Base-by-base conservation (phyloP, 495 filamentous ascomycete species). In the Penicillium ucsense region DNA sequence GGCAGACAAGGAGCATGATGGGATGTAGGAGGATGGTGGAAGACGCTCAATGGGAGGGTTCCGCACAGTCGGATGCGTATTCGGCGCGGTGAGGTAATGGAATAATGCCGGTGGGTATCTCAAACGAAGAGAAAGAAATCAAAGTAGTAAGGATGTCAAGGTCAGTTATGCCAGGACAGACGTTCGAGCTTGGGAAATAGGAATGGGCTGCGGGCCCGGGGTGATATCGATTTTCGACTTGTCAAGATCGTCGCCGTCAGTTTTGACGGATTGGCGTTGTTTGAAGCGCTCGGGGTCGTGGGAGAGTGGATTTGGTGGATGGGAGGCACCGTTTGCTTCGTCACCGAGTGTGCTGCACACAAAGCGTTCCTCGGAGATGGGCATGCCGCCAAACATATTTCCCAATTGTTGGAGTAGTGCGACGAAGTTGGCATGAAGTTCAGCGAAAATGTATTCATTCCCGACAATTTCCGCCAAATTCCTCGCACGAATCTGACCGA, bases 401-500 rank as follows among this genome's bases (percentile, higher is more conserved):
- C 81, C 79, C 35, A 91, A 62, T 54, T 85, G 80, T 38, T 85
- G 73, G 46, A 92, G 60, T 35, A 94, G 64, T 41, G 77, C 75
- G 10, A 90, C 84, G 62, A 96, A 95, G 34, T 78, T 67, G 28
- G 79, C 76, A 66, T 96, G 90, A 35, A 95, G 65, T 64, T 94
- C 81, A 31, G 94, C 81, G 61, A 96, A 96, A 54, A 96, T 84
- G 61, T 88, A 83, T 29, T 87, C 85, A 47, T 86, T 75, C 31
- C 90, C 90, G 10, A 90, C 83, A 42, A 96, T 79, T 65, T 96
- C 90, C 1, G 85, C 85, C 41, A 96, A 66, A 32, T 86, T 87
- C 48, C 86, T 79, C 27, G 85, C 81, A 50, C 82, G 82, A 44
- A 86, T 76, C 51, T 71, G 73, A 33, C 70, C 78, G 38, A 67